Base-by-base conservation (phyloP, 768 basidiomycete genomes). In the Boletus huronensis region DNA sequence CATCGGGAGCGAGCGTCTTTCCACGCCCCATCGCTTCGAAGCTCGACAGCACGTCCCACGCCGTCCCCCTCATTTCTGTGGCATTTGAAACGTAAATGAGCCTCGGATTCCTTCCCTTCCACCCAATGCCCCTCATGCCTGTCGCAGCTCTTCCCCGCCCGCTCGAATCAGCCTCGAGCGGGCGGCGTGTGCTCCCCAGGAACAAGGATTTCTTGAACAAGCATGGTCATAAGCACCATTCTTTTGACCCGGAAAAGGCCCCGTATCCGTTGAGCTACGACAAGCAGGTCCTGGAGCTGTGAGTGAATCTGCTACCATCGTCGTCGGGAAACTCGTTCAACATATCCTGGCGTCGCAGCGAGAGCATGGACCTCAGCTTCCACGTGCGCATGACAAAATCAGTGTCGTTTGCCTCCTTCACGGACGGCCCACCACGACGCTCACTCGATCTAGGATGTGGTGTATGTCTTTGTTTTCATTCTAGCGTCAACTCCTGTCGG, bases 181-280 rank as follows among this genome's bases (percentile, higher is more conserved):
- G 71, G 25, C 69, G 74, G 56, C 74, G 78, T 52, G 55, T 59
- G 21, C 55, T 61, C 11, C 64, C 60, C n/a, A 58, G 66, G 39
- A 65, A 68, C 54, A 86, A 80, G 67, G 84, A 87, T 46, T 87
- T 87, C 64, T 64, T 78, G 40, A 65, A 71, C 59, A 87, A 84
- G 62, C 66, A 84, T 62, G 87, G 87, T 43, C 80, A 79, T 44
- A 76, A 76, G 50, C 83, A 86, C 55, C 89, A 90, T 65, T 76
- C 80, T 17, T 84, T 83, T 63, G 84, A 84, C 57, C 78, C 77
- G 36, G 85, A 88, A 66, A 89, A 90, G 72, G 89, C 86, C 2
- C 89, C 88, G 2, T 91, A 91, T 73, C 89, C 89, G 1, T 65
- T 87, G 35, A 84, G 82, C 25, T 90, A 89, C 66, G 84, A 88